Evolutionary conservation across 2,329 filamentous ascomycete species (phyloP), one percentile per base, ranked within the genome.

Genomic region (Rutstroemia sp.): DNA sequence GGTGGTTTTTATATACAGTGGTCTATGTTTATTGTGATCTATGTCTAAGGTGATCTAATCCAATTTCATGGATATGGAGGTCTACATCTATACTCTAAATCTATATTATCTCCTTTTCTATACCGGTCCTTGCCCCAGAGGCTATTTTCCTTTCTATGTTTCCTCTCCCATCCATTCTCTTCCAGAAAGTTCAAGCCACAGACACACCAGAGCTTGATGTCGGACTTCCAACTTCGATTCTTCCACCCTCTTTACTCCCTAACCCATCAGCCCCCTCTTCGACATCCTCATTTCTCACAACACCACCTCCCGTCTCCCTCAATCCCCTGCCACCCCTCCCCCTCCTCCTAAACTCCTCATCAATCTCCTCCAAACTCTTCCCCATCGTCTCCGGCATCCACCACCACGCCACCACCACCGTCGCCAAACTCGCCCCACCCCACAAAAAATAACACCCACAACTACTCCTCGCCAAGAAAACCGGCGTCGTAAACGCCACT

Each of bases 391-490:
- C 63, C 72, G 74, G 62, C 63, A 65, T 65, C 50, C 48, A 63
- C n/a, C 63, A 48, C 1, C 57, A 38, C 21, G 60, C 61, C 23
- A 64, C 63, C 1, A 57, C 45, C 0, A 60, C 59, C 2, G 61
- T 61, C 3, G 62, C 16, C 7, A 64, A 46, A 16, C 58, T 78
- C 78, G 62, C 83, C 67, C 59, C 61, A 14, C 69, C 67, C 57
- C 66, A 68, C 12, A 68, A 48, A 38, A 67, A 68, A 52, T 67
- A 68, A 8, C 64, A 61, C 0, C 64, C 67, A 48, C 54, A 65
- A 2, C 57, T 51, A 16, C 59, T 63, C 23, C 59, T 57, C 1
- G 60, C 59, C 14, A 71, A 48, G 57, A 68, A 63, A 10, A 70
- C 63, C 23, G 68, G 63, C 0, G 69, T 71, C 10, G 66, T 70